phyloP scores from a whole-genome alignment of 305 asterid species.

The Plantago coronopus region DNA sequence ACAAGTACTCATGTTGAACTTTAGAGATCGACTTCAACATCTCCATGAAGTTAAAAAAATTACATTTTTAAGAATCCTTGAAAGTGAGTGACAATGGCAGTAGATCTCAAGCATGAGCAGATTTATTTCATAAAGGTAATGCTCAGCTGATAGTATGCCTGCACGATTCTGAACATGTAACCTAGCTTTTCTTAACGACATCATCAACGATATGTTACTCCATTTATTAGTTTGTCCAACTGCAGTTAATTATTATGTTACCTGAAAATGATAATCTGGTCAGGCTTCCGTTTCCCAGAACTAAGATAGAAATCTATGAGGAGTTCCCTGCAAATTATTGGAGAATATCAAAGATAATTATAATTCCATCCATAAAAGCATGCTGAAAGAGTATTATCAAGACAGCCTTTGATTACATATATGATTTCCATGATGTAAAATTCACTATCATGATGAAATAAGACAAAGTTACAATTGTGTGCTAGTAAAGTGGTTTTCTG shows the following conservation, averaged over 20 bases:
- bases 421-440: no score
- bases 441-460: no score
- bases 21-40: no score
- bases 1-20: not conserved
- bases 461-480: no score
- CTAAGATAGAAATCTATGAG: slow-evolving; percentile 53
- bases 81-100: no score
- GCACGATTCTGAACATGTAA: no score
- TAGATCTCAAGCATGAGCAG: no score
- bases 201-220: not conserved
- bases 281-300: slow-evolving; percentile 53
- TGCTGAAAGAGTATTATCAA: not conserved
- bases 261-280: slow-evolving; percentile 66
- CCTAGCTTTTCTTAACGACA: not conserved
- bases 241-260: slow-evolving; percentile 10
- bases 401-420: not conserved
- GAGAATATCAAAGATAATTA: slow-evolving; percentile 2
- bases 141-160: no score
- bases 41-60: no score
- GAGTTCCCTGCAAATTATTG: slow-evolving; percentile 45
- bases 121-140: no score
- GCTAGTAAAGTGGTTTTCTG: not conserved
- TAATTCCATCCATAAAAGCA: not conserved
- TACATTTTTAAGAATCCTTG: no score
- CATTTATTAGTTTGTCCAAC: not conserved